Base-by-base conservation (phyloP, 106 monocot species). In the Apostasia shenzhenica region DNA sequence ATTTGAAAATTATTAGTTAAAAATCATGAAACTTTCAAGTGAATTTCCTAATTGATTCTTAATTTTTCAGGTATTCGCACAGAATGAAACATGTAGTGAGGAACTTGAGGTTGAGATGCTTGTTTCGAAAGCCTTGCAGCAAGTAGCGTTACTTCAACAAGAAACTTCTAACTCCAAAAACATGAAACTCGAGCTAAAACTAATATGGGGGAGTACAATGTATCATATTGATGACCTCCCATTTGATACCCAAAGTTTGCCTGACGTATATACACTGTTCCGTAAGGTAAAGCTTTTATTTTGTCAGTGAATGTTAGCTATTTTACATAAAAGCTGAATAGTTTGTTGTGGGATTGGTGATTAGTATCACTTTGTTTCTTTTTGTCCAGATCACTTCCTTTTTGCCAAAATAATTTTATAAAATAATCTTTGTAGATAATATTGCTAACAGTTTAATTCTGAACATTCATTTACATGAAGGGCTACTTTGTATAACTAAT, bases 201-300 rank as follows among this genome's bases (percentile, higher is more conserved):
- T 97, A 64, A 78, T 97, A 10, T 97, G 95, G 92, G 95, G 95
- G 71, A 76, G 72, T 45, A 92, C 92, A 7, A 84, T 97, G 92
- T 97, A 97, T 64, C 95, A 97, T 62, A 82, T 89, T 48, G 92
- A 97, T 69, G 95, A 97, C 64, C 86, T 97, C 37, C 92, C 95
- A 13, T 92, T 92, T 78, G 53, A 62, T 54, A 47, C 75, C 57
- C 60, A 38, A 7, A 67, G 70, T 48, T 64, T 97, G 42, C 95
- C 95, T n/a, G 95, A 97, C 66, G 78, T 97, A 9, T 97, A 92
- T 71, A 92, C 95, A 14, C 95, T 92, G 63, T 97, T 92, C 50
- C 91, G 95, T n/a, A 97, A 92, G 92, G 95, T 89, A 75, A 67
- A 51, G n/a, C 1, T 2, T 46, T 70, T 2, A 14, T 7, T 40